Percentiles rank a stretch among this genome's conserved stretches.
These are phyloP conservation scores for Colletotrichum sp. DNA, from an alignment of 2,329 filamentous ascomycete genomes.

Conservation along the genomic window DNA sequence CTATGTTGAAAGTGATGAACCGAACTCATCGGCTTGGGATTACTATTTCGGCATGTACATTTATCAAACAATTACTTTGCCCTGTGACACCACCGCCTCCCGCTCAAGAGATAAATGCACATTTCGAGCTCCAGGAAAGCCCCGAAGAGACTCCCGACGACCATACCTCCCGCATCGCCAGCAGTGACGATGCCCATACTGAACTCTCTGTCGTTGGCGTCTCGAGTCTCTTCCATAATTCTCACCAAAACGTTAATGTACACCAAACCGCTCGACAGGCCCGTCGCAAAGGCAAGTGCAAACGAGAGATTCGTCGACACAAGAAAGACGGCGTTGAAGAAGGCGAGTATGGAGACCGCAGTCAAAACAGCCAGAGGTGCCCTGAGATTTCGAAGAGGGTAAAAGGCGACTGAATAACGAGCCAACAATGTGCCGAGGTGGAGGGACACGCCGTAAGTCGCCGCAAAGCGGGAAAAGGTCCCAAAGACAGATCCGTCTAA, in stretches of 20 bases:
- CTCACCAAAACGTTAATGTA: constrained; percentile 30
- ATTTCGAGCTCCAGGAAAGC: constrained; percentile 26
- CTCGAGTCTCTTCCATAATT: constrained; percentile 24
- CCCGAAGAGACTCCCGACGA: constrained; percentile 30
- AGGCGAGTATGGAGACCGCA: constrained; percentile 2
- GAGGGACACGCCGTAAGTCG: constrained; percentile 31
- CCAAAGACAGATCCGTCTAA: constrained; percentile 27
- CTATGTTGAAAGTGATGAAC: not conserved
- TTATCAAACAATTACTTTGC: not conserved
- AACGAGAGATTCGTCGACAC: constrained; percentile 28
- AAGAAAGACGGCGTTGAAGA: constrained; percentile 27
- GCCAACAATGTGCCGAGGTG: constrained; percentile 33
- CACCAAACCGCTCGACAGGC: constrained; percentile 31
- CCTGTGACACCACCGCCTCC: constrained; percentile 2
- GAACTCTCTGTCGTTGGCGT: constrained; percentile 28
- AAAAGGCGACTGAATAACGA: constrained; percentile 25
- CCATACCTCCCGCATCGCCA: constrained; percentile 32
- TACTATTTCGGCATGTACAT: not conserved
- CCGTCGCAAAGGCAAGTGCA: constrained; percentile 29
- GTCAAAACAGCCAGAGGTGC: constrained; percentile 13
- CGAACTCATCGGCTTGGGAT: not conserved
- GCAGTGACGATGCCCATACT: constrained; percentile 30
- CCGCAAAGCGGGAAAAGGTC: constrained; percentile 31
- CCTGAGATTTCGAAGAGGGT: constrained; percentile 17
- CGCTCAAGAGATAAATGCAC: not conserved